Evolutionary conservation across 78 protist genomes (phyloP), one percentile per base, ranked within the genome.

Genomic region (Monosiga brevicollis): DNA sequence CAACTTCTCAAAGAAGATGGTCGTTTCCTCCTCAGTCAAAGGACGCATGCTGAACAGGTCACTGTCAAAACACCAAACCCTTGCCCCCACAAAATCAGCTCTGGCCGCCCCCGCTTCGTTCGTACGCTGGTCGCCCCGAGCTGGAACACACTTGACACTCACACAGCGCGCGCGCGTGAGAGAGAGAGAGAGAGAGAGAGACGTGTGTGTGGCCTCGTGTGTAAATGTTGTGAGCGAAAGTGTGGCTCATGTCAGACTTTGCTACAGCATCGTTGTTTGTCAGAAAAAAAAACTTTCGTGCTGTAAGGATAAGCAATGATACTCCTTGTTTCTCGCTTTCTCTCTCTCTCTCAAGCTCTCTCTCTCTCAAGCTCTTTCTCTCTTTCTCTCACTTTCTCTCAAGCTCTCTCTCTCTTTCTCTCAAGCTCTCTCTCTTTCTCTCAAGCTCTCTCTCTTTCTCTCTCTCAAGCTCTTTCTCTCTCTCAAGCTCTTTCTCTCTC

Each of bases 1-100:
- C 1, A 98, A 92, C 89, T 98, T 98, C 83, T 95, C 98, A 83
- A 98, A 97, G 55, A 98, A 84, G 34, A 72, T 78, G 78, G 90
- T 92, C 9, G 98, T 94, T 87, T 98, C 99, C 42, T 96, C 98
- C 37, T 97, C 98, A 9, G 99, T 95, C 39, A 98, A 81, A 0
- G 98, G 97, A 75, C 99, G 86, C 99, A 98, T 98, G 34, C 1
- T 94, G 74, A n/a, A n/a, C n/a, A n/a, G n/a, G n/a, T n/a, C n/a
- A n/a, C n/a, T n/a, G n/a, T n/a, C n/a, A n/a, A n/a, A n/a, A n/a
- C n/a, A n/a, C n/a, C n/a, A n/a, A n/a, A n/a, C n/a, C n/a, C n/a
- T n/a, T n/a, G n/a, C n/a, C n/a, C n/a, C n/a, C n/a, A n/a, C n/a
- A n/a, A n/a, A n/a, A n/a, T n/a, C n/a, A n/a, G n/a, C n/a, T n/a